These are phyloP conservation scores for Albugo laibachii DNA, from an alignment of 352 stramenopile species.

Conservation along the genomic window DNA sequence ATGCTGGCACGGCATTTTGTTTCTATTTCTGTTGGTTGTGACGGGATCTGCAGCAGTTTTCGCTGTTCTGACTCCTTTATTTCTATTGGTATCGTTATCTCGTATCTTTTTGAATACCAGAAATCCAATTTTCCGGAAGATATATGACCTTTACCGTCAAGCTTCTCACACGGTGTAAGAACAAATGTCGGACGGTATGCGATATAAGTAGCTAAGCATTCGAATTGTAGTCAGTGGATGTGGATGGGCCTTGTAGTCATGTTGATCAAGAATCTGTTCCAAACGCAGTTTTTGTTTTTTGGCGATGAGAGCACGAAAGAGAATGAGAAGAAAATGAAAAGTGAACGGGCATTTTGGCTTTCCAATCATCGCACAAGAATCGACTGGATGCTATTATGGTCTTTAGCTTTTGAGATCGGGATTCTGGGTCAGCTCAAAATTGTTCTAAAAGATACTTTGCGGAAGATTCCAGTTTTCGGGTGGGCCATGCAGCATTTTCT, in stretches of 20 bases:
- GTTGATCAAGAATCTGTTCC: conserved; percentile 28
- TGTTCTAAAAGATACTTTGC: conserved; percentile 55
- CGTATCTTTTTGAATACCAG: too few relatives aligned
- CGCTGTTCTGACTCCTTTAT: too few relatives aligned
- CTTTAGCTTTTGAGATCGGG: conserved; percentile 26
- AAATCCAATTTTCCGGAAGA: too few relatives aligned
- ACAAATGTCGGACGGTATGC: too few relatives aligned
- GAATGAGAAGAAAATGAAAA: conserved; percentile 18
- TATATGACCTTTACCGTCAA: too few relatives aligned
- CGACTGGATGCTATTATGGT: conserved; percentile 75
- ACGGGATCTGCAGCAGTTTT: too few relatives aligned
- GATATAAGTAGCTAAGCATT: too few relatives aligned
- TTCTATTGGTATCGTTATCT: too few relatives aligned
- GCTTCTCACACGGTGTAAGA: too few relatives aligned
- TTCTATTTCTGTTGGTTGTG: not conserved
- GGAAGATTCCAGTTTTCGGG: conserved; percentile 50
- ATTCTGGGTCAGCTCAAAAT: conserved; percentile 40
- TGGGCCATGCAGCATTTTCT: conserved; percentile 77
- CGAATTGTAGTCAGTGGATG: conserved; percentile 21
- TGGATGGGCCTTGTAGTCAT: conserved; percentile 59
- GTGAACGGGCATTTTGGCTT: conserved; percentile 48
- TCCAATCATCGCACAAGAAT: conserved; percentile 67
- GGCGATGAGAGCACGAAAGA: conserved; percentile 30
- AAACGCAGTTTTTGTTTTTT: conserved; percentile 37
- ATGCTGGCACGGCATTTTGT: not conserved